Evolutionary conservation across 345 rosid species (phyloP).

Genomic region (Microcos paniculata): DNA sequence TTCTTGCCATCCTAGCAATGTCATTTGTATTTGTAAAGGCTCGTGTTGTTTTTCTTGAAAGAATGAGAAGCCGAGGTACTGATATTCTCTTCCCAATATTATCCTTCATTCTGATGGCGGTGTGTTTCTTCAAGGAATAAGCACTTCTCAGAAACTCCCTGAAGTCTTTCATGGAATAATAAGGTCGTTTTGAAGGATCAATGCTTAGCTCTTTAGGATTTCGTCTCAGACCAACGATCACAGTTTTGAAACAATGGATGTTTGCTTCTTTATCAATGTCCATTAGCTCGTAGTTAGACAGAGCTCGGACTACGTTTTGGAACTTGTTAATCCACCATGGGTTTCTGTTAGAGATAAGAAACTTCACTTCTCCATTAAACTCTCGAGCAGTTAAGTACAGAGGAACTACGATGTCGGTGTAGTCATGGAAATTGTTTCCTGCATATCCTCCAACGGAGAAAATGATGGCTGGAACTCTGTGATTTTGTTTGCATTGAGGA

Average conservation of each 20-base stretch:
- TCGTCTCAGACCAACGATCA: constrained; percentile 60
- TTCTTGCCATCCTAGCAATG: constrained; percentile 42
- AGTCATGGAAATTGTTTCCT: constrained; percentile 76
- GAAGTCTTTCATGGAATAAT: constrained; percentile 56
- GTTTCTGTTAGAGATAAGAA: constrained; percentile 51
- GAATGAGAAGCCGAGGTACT: constrained; percentile 51
- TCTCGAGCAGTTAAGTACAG: constrained; percentile 49
- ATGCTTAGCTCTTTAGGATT: constrained; percentile 46
- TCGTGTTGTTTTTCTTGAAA: constrained; percentile 56
- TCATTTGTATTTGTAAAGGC: constrained; percentile 46
- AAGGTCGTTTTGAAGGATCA: constrained; percentile 49
- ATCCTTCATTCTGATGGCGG: constrained; percentile 24
- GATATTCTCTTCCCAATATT: constrained; percentile 9
- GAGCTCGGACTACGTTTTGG: constrained; percentile 28
- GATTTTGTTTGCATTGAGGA: constrained; percentile 36
- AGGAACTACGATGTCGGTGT: constrained; percentile 69
- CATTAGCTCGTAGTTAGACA: constrained; percentile 57
- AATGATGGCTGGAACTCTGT: constrained; percentile 57
- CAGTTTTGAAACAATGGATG: constrained; percentile 52
- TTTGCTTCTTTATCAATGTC: constrained; percentile 49
- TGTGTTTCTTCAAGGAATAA: constrained; percentile 44
- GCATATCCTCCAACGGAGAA: constrained; percentile 75
- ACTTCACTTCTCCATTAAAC: constrained; percentile 54
- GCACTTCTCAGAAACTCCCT: constrained; percentile 44
- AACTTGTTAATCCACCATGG: constrained; percentile 57